Evolutionary conservation across 495 filamentous ascomycete species (phyloP), one percentile per base, ranked within the genome.

Genomic region (Neurospora discreta): DNA sequence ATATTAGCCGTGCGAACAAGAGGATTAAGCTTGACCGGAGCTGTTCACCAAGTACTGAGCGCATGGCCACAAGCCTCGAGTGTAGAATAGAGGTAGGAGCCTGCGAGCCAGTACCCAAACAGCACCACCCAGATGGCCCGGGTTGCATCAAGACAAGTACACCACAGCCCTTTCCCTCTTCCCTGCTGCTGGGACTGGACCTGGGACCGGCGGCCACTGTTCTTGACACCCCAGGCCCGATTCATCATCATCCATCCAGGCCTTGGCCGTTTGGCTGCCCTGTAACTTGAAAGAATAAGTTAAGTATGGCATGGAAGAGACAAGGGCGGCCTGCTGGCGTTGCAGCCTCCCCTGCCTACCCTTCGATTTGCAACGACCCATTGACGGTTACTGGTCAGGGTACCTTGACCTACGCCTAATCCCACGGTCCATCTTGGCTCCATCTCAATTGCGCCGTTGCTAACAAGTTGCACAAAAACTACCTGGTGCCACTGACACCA

Each of bases 391-490:
- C 70, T 73, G 70, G 71, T 77, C 75, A 76, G 79, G 79, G 79
- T 75, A 72, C 78, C 79, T 77, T 77, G 77, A 74, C 76, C 74
- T 74, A 75, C 73, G 74, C 71, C 77, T 73, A 79, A 77, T 5
- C 33, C 78, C 79, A 73, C 80, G 78, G 74, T 75, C 78, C 80
- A 77, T 77, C 79, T 76, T 75, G 79, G 75, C 70, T 72, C 78
- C 78, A 76, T 80, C 75, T 74, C 79, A 80, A 80, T 80, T 76
- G 78, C 77, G 70, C 77, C 75, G 74, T 73, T 75, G 71, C 72
- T 75, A 80, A 81, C 80, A 82, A 85, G 83, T 84, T 81, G 83
- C 84, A 85, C 84, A 84, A 85, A 84, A 85, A 81, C 78, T 82
- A 80, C 77, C 78, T 74, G 75, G 77, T 80, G 81, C 81, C 82